Evolutionary conservation across 208 protist species (phyloP).

Genomic region (Acanthamoeba healyi): DNA sequence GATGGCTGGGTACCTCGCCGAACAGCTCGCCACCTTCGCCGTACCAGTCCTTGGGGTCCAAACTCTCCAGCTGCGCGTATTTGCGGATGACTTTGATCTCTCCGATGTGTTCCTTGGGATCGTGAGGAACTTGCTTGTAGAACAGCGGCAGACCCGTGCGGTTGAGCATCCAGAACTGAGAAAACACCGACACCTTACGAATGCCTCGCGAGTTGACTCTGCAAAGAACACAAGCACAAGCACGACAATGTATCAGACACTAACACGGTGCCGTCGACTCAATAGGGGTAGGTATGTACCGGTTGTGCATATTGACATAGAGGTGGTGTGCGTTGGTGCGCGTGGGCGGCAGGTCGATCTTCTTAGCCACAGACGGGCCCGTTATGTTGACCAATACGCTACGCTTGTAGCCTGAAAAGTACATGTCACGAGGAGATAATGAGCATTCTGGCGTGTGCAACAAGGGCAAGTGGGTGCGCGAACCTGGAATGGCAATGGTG

Average conservation of each 20-base stretch:
- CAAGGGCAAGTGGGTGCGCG: not conserved
- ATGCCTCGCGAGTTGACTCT: slow-evolving; percentile 45
- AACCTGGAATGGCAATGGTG: slow-evolving; percentile 64
- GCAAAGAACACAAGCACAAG: not conserved
- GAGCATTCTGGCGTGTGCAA: not conserved
- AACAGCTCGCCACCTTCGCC: slow-evolving; percentile 54
- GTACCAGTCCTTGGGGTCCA: slow-evolving; percentile 75
- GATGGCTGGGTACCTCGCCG: not conserved
- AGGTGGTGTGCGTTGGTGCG: slow-evolving; percentile 55
- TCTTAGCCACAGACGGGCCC: slow-evolving; percentile 30
- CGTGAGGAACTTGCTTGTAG: slow-evolving; percentile 42
- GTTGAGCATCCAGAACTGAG: slow-evolving; percentile 76
- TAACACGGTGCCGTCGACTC: not conserved
- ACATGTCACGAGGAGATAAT: not conserved
- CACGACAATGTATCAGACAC: not conserved
- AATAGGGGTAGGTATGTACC: not conserved
- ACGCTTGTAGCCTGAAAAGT: slow-evolving; percentile 62
- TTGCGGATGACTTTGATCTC: slow-evolving; percentile 43
- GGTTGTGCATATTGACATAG: slow-evolving; percentile 69
- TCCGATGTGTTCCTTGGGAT: slow-evolving; percentile 31
- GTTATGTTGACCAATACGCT: slow-evolving; percentile 53
- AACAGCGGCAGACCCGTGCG: slow-evolving; percentile 68
- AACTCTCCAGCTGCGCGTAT: not conserved
- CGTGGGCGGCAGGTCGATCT: slow-evolving; percentile 43
- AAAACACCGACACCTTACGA: slow-evolving; percentile 62